Percentiles rank a stretch among this genome's conserved stretches.
phyloP scores from a whole-genome alignment of 352 stramenopile genomes.

The Pythium pectinolyticum region DNA sequence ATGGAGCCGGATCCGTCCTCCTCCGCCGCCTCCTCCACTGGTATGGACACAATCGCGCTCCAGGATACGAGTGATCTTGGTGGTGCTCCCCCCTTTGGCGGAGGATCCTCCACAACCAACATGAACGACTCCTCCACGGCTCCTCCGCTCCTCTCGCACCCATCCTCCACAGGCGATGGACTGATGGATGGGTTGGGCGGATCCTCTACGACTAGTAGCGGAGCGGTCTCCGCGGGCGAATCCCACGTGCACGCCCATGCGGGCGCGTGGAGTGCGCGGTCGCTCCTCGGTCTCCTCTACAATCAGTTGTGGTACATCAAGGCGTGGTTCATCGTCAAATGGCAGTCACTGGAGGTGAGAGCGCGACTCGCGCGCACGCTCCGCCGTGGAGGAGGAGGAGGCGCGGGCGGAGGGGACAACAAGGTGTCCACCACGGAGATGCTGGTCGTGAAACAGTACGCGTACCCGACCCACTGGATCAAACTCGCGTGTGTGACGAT shows the following conservation, averaged over 20 bases:
- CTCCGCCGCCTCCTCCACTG: slow-evolving; percentile 1
- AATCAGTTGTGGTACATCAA: slow-evolving; percentile 21
- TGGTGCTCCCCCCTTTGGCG: not conserved
- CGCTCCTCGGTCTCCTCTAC: slow-evolving; percentile 14
- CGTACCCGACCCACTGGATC: slow-evolving; percentile 68
- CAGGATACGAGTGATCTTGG: slow-evolving; percentile 10
- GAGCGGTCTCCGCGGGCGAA: not conserved
- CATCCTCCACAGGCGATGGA: not conserved
- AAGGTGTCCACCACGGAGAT: slow-evolving; percentile 22
- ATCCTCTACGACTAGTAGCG: not conserved
- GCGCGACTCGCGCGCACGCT: slow-evolving; percentile 28
- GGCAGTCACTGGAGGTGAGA: slow-evolving; percentile 18
- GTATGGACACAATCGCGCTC: slow-evolving; percentile 20
- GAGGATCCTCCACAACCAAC: slow-evolving; percentile 6
- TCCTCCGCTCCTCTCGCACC: slow-evolving; percentile 13
- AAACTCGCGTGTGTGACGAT: slow-evolving; percentile 55
- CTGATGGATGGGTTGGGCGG: not conserved
- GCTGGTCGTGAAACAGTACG: slow-evolving; percentile 55
- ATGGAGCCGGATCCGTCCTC: slow-evolving; percentile 42
- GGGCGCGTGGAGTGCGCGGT: not conserved
- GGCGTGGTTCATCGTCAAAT: slow-evolving; percentile 26
- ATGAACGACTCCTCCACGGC: slow-evolving; percentile 3
- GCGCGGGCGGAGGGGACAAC: slow-evolving; percentile 14
- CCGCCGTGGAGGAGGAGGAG: slow-evolving; percentile 15
- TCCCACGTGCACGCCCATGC: not conserved